Conservation (phyloP, 805 yeast genomes). For the Suhomyces sp. region DNA sequence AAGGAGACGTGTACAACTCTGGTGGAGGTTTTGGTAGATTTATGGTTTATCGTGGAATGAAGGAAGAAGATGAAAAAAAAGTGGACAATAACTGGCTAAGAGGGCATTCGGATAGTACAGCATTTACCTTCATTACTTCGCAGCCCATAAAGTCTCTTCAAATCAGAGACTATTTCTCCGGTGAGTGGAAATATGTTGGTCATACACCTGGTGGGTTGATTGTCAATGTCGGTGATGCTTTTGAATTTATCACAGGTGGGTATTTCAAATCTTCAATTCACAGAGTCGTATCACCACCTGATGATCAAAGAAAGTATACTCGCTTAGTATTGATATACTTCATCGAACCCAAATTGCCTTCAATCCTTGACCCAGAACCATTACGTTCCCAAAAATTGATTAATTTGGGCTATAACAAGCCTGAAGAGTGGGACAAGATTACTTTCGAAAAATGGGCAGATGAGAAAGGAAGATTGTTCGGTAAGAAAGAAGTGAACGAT, state of each 20-base stretch:
- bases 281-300: constrained; percentile 16
- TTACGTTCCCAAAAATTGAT: constrained; percentile 11
- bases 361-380: constrained; percentile 15
- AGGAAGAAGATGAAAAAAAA: constrained; percentile 22
- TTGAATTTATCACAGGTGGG: constrained; percentile 33
- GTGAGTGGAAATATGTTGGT: constrained; percentile 31
- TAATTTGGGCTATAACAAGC: constrained; percentile 15
- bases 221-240: constrained; percentile 30
- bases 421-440: constrained; percentile 29
- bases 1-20: constrained; percentile 22
- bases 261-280: constrained; percentile 17
- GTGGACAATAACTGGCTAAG: constrained; percentile 28
- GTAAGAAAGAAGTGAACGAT: constrained; percentile 36
- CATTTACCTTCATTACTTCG: constrained; percentile 31
- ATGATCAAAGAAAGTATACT: constrained; percentile 14
- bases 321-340: constrained; percentile 16
- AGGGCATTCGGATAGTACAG: constrained; percentile 33
- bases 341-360: constrained; percentile 15
- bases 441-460: constrained; percentile 33
- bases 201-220: constrained; percentile 29
- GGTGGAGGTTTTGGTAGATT: constrained; percentile 32
- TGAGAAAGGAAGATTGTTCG: constrained; percentile 47
- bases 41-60: constrained; percentile 28
- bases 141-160: constrained; percentile 32
- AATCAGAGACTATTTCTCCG: constrained; percentile 29